Evolutionary conservation across 2,329 filamentous ascomycete genomes (phyloP).

Genomic region (Clarireedia monteithiana): DNA sequence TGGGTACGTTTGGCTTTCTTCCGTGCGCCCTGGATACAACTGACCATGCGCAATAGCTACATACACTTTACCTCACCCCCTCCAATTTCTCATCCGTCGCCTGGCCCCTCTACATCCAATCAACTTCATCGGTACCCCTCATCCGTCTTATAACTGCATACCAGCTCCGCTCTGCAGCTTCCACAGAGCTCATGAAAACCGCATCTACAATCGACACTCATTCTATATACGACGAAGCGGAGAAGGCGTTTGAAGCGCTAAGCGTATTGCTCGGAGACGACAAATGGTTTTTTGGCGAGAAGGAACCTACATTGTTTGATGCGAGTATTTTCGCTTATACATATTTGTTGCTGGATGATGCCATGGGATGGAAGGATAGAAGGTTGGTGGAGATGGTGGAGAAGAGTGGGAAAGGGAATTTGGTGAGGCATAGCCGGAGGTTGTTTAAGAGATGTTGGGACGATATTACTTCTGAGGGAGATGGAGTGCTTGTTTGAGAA

Average conservation of each 20-base stretch:
- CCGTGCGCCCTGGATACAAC: background rate
- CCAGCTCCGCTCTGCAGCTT: conserved; percentile 66
- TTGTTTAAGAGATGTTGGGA: conserved; percentile 36
- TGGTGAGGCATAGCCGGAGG: conserved; percentile 58
- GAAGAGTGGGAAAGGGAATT: conserved; percentile 47
- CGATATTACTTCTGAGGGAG: conserved; percentile 7
- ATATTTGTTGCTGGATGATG: conserved; percentile 63
- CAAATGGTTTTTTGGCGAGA: conserved; percentile 50
- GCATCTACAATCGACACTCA: conserved; percentile 48
- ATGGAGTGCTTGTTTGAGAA: conserved; percentile 35
- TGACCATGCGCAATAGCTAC: conserved; percentile 45
- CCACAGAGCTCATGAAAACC: conserved; percentile 62
- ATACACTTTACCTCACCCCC: conserved; percentile 70
- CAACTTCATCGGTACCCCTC: conserved; percentile 49
- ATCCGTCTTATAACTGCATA: conserved; percentile 56
- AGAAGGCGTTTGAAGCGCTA: conserved; percentile 54
- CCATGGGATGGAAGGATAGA: conserved; percentile 31
- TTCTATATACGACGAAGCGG: conserved; percentile 51
- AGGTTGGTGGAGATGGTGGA: conserved; percentile 47
- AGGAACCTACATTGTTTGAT: conserved; percentile 67
- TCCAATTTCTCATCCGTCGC: conserved; percentile 60
- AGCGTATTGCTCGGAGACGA: conserved; percentile 49
- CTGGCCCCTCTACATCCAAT: conserved; percentile 62
- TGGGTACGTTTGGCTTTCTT: conserved; percentile 51
- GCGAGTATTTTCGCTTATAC: conserved; percentile 87